Percentiles rank a stretch among this genome's conserved stretches.
Evolutionary conservation across 1,284 basidiomycete species (phyloP).

Genomic region (Ganoderma leucocontextum): DNA sequence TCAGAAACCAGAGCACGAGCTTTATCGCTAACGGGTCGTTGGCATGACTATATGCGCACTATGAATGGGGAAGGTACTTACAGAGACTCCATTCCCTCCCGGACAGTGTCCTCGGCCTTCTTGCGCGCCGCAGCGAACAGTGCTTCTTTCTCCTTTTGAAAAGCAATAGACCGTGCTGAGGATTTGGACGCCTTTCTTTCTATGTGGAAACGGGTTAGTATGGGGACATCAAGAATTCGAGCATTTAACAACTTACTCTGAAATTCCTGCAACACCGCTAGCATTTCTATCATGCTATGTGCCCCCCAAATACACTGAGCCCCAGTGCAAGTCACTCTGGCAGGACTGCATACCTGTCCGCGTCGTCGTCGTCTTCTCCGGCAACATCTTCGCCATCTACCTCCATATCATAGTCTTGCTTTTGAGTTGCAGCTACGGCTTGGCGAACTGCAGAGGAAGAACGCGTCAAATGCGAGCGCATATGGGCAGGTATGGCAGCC

Average conservation of each 20-base stretch:
- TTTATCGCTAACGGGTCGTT: constrained; percentile 37
- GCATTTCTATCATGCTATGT: constrained; percentile 41
- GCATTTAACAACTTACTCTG: constrained; percentile 36
- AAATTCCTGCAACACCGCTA: constrained; percentile 43
- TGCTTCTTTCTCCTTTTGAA: constrained; percentile 42
- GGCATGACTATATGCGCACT: constrained; percentile 7
- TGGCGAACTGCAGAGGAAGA: constrained; percentile 8
- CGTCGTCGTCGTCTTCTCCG: constrained; percentile 33
- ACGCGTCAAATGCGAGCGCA: constrained; percentile 12
- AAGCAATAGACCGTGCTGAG: constrained; percentile 38
- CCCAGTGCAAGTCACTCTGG: constrained; percentile 1
- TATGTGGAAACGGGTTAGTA: constrained; percentile 15
- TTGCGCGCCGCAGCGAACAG: constrained; percentile 40
- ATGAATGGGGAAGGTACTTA: constrained; percentile 18
- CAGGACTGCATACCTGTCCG: constrained; percentile 35
- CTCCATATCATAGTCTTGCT: constrained; percentile 19
- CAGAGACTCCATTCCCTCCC: constrained; percentile 41
- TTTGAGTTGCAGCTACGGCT: not conserved
- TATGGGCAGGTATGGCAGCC: constrained; percentile 8
- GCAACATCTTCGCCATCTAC: constrained; percentile 28
- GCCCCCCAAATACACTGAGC: not conserved
- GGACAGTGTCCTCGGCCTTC: constrained; percentile 37
- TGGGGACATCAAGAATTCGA: not conserved
- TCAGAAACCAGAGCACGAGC: constrained; percentile 37
- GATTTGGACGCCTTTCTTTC: constrained; percentile 44